Conservation (phyloP, 345 rosid species). For the Brassica juncea region DNA sequence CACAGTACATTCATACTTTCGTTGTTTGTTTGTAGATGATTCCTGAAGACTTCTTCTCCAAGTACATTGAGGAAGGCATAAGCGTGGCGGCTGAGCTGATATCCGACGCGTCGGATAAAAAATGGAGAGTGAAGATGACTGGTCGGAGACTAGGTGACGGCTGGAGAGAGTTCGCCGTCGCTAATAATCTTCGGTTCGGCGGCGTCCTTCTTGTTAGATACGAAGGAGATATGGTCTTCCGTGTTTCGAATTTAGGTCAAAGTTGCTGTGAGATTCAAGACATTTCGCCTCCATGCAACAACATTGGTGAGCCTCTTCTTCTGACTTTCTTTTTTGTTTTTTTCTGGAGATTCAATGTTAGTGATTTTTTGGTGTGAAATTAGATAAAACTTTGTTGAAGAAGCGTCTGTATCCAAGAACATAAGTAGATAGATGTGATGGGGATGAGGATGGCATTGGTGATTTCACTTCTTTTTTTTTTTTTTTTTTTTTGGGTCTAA, state of each 20-base stretch:
- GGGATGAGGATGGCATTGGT: neutral
- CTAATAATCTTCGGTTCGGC: constrained; percentile 10
- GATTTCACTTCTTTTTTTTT: neutral
- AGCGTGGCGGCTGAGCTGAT: neutral
- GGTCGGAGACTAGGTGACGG: constrained; percentile 12
- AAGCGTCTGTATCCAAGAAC: neutral
- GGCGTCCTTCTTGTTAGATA: neutral
- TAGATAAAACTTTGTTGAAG: neutral
- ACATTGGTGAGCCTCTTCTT: neutral
- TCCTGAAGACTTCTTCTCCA: constrained; percentile 20
- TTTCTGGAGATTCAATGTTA: neutral
- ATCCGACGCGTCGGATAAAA: constrained; percentile 9
- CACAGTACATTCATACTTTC: neutral
- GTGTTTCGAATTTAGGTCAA: constrained; percentile 10
- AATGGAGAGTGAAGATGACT: constrained; percentile 10
- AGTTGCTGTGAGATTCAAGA: neutral
- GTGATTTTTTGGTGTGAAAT: neutral
- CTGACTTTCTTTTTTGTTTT: neutral
- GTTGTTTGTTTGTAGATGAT: constrained; percentile 17
- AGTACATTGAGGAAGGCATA: neutral
- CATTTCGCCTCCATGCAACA: neutral
- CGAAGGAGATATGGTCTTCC: constrained; percentile 18
- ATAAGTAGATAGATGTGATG: neutral
- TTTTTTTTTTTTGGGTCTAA: too few species aligned
- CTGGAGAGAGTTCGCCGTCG: constrained; percentile 13